Evolutionary conservation across 768 basidiomycete species (phyloP).

Genomic region (Cystobasidium tubakii): DNA sequence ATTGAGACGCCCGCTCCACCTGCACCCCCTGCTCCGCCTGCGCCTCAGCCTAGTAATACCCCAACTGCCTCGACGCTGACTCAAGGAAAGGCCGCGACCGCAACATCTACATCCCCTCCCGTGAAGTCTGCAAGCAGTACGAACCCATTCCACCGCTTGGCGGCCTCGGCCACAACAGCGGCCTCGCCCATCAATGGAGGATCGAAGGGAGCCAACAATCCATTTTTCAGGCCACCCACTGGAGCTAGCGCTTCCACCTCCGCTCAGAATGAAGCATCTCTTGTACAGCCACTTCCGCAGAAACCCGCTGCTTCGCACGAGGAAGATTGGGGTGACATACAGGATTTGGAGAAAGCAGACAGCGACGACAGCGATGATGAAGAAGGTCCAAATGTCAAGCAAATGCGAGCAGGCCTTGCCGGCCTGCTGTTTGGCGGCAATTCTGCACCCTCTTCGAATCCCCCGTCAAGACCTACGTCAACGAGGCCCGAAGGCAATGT

Average conservation of each 20-base stretch:
- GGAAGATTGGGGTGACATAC: slow-evolving; percentile 59
- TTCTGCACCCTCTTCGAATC: slow-evolving; percentile 46
- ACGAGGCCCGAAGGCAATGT: not conserved
- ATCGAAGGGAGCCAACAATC: slow-evolving; percentile 61
- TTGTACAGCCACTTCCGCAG: slow-evolving; percentile 43
- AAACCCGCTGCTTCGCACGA: slow-evolving; percentile 41
- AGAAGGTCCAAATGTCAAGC: slow-evolving; percentile 60
- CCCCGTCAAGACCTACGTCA: slow-evolving; percentile 15
- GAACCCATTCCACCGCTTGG: slow-evolving; percentile 73
- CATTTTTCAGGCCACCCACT: slow-evolving; percentile 61
- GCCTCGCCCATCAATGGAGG: slow-evolving; percentile 49
- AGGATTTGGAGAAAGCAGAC: slow-evolving; percentile 59
- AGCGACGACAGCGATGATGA: slow-evolving; percentile 76
- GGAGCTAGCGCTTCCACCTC: slow-evolving; percentile 46
- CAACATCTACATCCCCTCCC: slow-evolving; percentile 37
- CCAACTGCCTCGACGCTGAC: slow-evolving; percentile 49
- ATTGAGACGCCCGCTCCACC: slow-evolving; percentile 34
- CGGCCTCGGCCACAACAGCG: slow-evolving; percentile 49
- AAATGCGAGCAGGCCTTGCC: slow-evolving; percentile 59
- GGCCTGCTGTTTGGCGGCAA: slow-evolving; percentile 70
- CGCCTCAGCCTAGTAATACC: slow-evolving; percentile 46
- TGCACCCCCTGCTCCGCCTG: slow-evolving; percentile 51
- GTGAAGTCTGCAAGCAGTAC: slow-evolving; percentile 51
- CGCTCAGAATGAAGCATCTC: slow-evolving; percentile 25
- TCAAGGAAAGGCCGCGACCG: slow-evolving; percentile 41